A percentile compares a stretch with the other conserved stretches of the same genome.
These are phyloP conservation scores for Xylariaceae sp. DNA, from an alignment of 2,329 filamentous ascomycete species.

Conservation along the genomic window DNA sequence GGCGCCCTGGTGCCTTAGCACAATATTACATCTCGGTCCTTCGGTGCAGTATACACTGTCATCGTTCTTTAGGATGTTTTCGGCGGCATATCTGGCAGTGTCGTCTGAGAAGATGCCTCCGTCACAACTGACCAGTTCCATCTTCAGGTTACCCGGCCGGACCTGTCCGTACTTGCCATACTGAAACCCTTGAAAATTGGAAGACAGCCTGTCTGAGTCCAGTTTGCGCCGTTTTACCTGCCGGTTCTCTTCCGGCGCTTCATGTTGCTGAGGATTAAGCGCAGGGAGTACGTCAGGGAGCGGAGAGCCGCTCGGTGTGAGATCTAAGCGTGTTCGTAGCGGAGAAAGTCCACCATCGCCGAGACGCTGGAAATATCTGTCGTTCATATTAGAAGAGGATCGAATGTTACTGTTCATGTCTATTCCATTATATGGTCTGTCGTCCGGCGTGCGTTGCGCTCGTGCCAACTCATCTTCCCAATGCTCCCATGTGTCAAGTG, in stretches of 20 bases:
- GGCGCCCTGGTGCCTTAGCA: constrained; percentile 74
- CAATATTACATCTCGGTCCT: constrained; percentile 78
- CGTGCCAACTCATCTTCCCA: constrained; percentile 10
- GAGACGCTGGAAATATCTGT: constrained; percentile 8
- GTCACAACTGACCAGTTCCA: constrained; percentile 88
- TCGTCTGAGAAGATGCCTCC: constrained; percentile 67
- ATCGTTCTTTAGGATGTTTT: constrained; percentile 81
- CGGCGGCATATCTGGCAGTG: constrained; percentile 55
- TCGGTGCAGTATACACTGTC: constrained; percentile 85
- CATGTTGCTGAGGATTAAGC: constrained; percentile 23
- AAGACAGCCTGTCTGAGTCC: constrained; percentile 54
- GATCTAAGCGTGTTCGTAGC: constrained; percentile 26
- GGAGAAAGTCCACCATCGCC: constrained; percentile 23
- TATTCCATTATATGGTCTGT: constrained; percentile 15
- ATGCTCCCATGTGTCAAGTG: constrained; percentile 17
- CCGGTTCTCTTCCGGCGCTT: constrained; percentile 35
- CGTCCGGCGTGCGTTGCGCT: constrained; percentile 7
- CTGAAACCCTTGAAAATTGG: constrained; percentile 54
- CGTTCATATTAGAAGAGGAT: constrained; percentile 15
- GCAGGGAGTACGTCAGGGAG: constrained; percentile 29
- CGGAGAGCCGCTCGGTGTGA: constrained; percentile 20
- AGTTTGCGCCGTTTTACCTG: constrained; percentile 65
- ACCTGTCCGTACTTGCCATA: constrained; percentile 88
- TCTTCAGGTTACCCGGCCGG: constrained; percentile 70
- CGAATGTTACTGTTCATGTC: constrained; percentile 6